Evolutionary conservation across 2,329 filamentous ascomycete genomes (phyloP), one percentile per base, ranked within the genome.

Genomic region (Hymenoscyphus fraxineus): DNA sequence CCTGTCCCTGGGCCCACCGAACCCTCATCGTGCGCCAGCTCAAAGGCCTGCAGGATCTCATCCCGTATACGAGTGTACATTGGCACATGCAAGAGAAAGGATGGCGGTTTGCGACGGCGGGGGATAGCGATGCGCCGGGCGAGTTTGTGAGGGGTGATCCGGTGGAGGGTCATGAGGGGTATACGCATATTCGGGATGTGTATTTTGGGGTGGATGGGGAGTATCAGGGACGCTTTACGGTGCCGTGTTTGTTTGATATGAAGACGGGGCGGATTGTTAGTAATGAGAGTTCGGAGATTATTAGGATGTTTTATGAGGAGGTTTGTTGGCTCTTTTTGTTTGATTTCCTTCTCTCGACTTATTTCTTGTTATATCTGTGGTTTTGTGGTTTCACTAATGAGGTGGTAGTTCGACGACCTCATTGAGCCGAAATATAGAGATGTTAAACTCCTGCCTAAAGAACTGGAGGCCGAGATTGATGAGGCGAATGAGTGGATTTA

Each of bases 1-100:
- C 71, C 15, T 74, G 82, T 70, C 95, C 92, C 0, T 98, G 93
- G 73, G 73, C 94, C 5, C 92, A 92, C 74, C 88, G 95, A 55
- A 89, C 92, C 0, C 82, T 98, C 69, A 97, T 98, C 70, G 90
- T 91, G 2, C 85, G 94, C 65, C 89, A 92, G 76, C 84, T 99
- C 73, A 99, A 98, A 81, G 95, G 94, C 0, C 83, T 99, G 0
- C 91, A 98, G 72, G 89, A 96, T 64, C 84, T 95, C 69, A 88
- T 99, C 70, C 83, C 84, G 22, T 75, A 64, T 55, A 75, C 73
- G 0, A 67, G 67, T 22, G 74, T 75, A 13, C 74, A 75, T 57
- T 75, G 74, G 94, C 89, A 97, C 73, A 87, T 98, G 80, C 83
- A 77, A 35, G 75, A 87, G 57, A 80, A 82, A 39, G 86, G 88